A percentile compares a stretch with the other conserved stretches of the same genome.
These are phyloP conservation scores for Diphasiastrum complanatum DNA, from an alignment of 83 land plant species.

Conservation along the genomic window DNA sequence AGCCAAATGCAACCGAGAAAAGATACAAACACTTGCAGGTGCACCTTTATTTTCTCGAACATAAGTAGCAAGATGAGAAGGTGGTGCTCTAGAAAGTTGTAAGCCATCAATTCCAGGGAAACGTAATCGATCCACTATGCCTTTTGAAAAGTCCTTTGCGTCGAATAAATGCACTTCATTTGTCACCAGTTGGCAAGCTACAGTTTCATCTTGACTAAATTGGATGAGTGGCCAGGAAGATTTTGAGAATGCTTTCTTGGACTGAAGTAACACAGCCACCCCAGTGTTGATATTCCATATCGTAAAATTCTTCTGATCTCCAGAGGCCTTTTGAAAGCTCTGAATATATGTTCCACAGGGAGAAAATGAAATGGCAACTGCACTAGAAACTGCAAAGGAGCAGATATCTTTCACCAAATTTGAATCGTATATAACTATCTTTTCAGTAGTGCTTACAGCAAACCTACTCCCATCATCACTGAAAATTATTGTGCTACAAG, in stretches of 20 bases:
- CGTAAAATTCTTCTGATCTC: neutral
- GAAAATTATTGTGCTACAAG: conserved; percentile 60
- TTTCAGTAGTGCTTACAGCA: conserved; percentile 40
- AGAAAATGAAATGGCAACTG: conserved; percentile 45
- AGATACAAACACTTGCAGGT: conserved; percentile 89
- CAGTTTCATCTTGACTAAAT: conserved; percentile 84
- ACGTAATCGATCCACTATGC: conserved; percentile 57
- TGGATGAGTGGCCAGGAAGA: conserved; percentile 70
- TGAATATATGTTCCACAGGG: conserved; percentile 1
- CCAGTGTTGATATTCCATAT: neutral
- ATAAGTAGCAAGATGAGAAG: conserved; percentile 76
- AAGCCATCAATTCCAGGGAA: conserved; percentile 68
- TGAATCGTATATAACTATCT: conserved; percentile 48
- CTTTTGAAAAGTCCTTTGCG: conserved; percentile 60
- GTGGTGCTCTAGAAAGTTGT: conserved; percentile 71
- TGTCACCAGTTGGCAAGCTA: conserved; percentile 88
- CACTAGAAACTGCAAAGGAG: conserved; percentile 45
- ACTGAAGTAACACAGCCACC: neutral
- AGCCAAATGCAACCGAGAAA: conserved; percentile 39
- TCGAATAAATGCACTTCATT: conserved; percentile 92
- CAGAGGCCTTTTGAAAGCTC: neutral
- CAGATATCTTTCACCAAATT: conserved; percentile 36
- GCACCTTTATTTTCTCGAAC: conserved; percentile 93
- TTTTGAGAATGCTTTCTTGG: neutral
- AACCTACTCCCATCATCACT: conserved; percentile 69